Evolutionary conservation across 257 asterid species (phyloP).

Genomic region (Gentiana dahurica): DNA sequence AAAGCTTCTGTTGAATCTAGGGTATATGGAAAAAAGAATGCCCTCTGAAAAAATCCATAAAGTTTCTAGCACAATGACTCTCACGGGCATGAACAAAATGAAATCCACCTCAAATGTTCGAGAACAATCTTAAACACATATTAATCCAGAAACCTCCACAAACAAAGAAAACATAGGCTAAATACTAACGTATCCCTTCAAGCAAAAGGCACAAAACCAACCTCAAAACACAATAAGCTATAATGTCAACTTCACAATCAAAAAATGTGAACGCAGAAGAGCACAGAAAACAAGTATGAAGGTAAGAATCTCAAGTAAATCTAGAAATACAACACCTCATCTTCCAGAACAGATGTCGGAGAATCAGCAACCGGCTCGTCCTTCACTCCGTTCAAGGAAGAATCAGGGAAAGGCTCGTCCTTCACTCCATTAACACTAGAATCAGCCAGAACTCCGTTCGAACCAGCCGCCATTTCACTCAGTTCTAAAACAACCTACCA

Average conservation of each 20-base stretch:
- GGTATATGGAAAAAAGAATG: too few relatives aligned
- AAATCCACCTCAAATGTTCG: too few relatives aligned
- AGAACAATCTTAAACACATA: too few relatives aligned
- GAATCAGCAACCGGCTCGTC: constrained; percentile 54
- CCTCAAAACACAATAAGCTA: not conserved
- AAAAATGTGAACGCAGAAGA: too few relatives aligned
- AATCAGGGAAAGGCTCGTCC: constrained; percentile 48
- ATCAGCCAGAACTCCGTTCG: too few relatives aligned
- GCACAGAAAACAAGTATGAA: too few relatives aligned
- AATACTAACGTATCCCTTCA: too few relatives aligned
- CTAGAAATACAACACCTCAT: constrained; percentile 40
- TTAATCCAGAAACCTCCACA: not conserved
- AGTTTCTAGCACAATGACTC: too few relatives aligned
- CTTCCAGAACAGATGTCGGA: constrained; percentile 95
- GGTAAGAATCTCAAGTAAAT: not conserved
- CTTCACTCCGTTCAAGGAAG: constrained; percentile 50
- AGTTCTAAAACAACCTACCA: constrained; percentile 3
- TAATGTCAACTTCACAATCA: too few relatives aligned
- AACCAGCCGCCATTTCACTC: constrained; percentile 11
- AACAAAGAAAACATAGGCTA: not conserved
- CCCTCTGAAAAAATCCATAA: too few relatives aligned
- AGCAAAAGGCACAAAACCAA: not conserved
- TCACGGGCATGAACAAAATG: too few relatives aligned
- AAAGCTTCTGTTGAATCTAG: too few relatives aligned
- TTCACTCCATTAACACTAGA: constrained; percentile 38